Percentiles rank a stretch among this genome's conserved stretches.
phyloP scores from a whole-genome alignment of 106 monocot species.

The Platanthera guangdongensis region DNA sequence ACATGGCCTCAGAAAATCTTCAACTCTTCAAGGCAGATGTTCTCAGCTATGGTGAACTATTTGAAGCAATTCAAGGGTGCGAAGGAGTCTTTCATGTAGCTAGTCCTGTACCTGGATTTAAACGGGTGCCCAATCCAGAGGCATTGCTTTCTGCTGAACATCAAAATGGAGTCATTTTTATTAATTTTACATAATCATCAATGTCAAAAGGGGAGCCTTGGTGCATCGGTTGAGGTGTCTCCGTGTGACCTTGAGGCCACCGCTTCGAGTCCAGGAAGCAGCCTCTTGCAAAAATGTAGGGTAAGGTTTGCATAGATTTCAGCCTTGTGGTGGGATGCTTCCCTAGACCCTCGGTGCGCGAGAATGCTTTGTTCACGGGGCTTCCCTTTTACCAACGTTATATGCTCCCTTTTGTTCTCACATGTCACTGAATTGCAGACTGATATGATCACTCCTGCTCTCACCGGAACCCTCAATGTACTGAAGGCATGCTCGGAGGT shows the following conservation, averaged over 20 bases:
- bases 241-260: too few species aligned
- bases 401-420: not conserved
- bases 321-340: too few species aligned
- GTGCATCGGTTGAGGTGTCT: too few species aligned
- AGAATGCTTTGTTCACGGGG: too few species aligned
- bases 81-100: constrained; percentile 45
- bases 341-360: too few species aligned
- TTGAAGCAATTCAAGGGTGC: constrained; percentile 24
- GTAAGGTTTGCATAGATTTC: too few species aligned
- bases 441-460: constrained; percentile 38
- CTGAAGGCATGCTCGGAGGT: constrained; percentile 31
- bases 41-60: constrained; percentile 15
- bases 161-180: not conserved
- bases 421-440: constrained; percentile 14
- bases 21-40: constrained; percentile 35
- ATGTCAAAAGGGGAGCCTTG: not conserved
- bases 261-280: too few species aligned
- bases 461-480: constrained; percentile 42
- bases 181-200: not conserved
- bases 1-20: constrained; percentile 25
- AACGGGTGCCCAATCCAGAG: constrained; percentile 21
- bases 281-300: too few species aligned
- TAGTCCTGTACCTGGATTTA: constrained; percentile 22
- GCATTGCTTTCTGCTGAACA: constrained; percentile 1
- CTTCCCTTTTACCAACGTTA: too few species aligned